Conservation (phyloP, 208 protist genomes). For the Tritrichomonas foetus region DNA sequence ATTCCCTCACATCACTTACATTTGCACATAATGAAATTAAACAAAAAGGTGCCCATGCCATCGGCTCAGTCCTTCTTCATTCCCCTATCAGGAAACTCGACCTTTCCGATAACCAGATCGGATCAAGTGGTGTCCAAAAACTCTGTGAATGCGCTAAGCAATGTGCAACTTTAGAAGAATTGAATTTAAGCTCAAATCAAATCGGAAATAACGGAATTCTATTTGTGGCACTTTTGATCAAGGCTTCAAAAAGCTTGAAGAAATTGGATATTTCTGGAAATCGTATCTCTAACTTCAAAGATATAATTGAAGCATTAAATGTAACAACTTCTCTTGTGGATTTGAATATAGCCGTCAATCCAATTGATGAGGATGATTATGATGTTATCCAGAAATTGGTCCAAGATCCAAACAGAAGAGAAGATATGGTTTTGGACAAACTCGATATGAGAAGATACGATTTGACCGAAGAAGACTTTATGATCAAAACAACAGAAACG, state of each 20-base stretch:
- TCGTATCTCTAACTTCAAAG: neutral
- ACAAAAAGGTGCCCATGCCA: neutral
- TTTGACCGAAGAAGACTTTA: neutral
- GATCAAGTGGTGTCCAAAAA: neutral
- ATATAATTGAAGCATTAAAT: neutral
- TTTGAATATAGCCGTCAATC: neutral
- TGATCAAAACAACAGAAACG: conserved; percentile 3
- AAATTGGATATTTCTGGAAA: conserved; percentile 32
- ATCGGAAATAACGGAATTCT: neutral
- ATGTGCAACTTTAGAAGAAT: neutral
- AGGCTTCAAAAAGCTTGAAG: neutral
- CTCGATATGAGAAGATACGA: neutral
- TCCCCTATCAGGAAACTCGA: neutral
- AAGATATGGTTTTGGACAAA: neutral
- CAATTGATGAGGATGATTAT: neutral
- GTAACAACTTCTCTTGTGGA: neutral
- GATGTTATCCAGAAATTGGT: neutral
- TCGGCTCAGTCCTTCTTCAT: neutral
- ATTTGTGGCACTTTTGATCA: neutral
- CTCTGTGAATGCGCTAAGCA: neutral
- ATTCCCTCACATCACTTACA: neutral
- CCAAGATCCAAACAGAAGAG: neutral
- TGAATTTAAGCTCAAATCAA: conserved; percentile 13
- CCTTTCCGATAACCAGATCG: neutral
- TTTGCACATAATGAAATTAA: conserved; percentile 32